phyloP scores from a whole-genome alignment of 805 yeast species.

The Jamesozyma lodderae region DNA sequence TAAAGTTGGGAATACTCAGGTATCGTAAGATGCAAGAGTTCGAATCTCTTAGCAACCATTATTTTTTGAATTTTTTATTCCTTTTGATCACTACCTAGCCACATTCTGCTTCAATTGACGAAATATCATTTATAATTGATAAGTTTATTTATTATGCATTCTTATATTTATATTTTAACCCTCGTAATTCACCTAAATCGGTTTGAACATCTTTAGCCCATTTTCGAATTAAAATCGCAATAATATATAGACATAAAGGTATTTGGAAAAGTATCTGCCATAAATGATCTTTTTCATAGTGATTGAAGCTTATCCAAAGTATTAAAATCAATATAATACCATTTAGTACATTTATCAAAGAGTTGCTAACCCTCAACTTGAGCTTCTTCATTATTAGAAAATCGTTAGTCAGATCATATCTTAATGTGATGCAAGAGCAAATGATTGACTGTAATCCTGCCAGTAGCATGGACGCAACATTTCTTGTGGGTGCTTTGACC shows the following conservation, averaged over 20 bases:
- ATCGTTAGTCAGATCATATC: conserved; percentile 22
- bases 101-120: no score
- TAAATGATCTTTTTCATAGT: conserved; percentile 9
- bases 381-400: conserved; percentile 9
- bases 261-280: conserved; percentile 14
- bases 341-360: conserved; percentile 15
- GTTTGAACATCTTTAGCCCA: conserved; percentile 19
- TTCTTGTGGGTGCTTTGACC: conserved; percentile 8
- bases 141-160: no score
- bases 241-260: conserved; percentile 19
- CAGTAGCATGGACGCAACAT: conserved; percentile 6
- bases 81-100: no score
- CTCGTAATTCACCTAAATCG: conserved; percentile 18
- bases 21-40: conserved; percentile 31
- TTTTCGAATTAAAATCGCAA: conserved; percentile 12
- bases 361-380: conserved; percentile 14
- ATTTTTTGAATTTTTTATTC: no score
- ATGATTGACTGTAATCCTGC: conserved; percentile 19
- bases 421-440: conserved; percentile 19
- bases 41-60: conserved; percentile 31
- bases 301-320: conserved; percentile 20
- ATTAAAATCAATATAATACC: conserved; percentile 19
- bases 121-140: no score
- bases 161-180: conserved; percentile 28
- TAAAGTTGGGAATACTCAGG: conserved; percentile 24